phyloP scores from a whole-genome alignment of 192 early-diverging fungal species.

The Backusella tuberculispora region DNA sequence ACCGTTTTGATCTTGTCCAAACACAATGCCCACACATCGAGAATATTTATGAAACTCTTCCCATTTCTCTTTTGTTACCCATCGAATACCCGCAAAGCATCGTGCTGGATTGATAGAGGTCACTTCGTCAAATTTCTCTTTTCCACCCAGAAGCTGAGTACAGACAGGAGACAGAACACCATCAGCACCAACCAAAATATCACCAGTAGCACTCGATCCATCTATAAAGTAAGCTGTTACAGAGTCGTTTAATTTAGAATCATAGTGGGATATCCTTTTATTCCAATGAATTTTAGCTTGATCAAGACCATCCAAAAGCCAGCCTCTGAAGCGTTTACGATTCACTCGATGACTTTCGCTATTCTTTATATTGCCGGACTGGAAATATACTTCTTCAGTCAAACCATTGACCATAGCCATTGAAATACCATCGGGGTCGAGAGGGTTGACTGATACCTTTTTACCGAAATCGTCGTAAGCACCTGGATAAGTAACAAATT shows the following conservation, averaged over 20 bases:
- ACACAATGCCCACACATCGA: neutral
- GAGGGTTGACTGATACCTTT: conserved; percentile 16
- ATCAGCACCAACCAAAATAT: conserved; percentile 40
- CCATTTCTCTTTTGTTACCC: conserved; percentile 17
- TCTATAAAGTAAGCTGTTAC: conserved; percentile 28
- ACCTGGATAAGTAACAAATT: conserved; percentile 7
- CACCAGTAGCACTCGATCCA: conserved; percentile 19
- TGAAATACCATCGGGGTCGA: neutral
- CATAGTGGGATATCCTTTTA: conserved; percentile 25
- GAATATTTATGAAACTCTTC: neutral
- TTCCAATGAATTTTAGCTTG: conserved; percentile 14
- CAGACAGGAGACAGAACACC: conserved; percentile 36
- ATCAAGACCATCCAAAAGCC: conserved; percentile 2
- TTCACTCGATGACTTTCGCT: neutral
- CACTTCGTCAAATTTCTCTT: neutral
- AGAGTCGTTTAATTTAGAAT: conserved; percentile 3
- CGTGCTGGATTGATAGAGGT: neutral
- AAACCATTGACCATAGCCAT: neutral
- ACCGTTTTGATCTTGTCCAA: neutral
- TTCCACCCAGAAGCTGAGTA: conserved; percentile 1
- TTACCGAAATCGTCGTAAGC: conserved; percentile 9
- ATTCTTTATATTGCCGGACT: neutral
- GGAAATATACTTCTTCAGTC: neutral
- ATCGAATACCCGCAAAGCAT: neutral
- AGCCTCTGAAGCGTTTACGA: conserved; percentile 16